Base-by-base conservation (phyloP, 768 basidiomycete genomes). In the Gloeostereum incarnatum region DNA sequence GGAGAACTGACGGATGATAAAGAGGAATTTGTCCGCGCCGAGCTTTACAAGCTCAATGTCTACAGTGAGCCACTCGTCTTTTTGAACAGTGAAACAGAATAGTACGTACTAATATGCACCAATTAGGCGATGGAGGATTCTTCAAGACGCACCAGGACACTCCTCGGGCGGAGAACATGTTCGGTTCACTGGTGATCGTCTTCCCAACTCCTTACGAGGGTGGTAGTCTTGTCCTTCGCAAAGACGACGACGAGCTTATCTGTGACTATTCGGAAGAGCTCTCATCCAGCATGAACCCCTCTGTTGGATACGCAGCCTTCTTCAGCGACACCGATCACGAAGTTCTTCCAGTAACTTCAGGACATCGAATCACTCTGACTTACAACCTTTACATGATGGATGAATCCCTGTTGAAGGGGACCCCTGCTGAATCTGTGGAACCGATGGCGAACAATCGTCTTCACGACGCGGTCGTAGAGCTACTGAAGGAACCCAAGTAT, bases 321-420 rank as follows among this genome's bases (percentile, higher is more conserved):
- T 68, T 56, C 48, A 55, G 59, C 23, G 66, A 69, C 35, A 48
- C 66, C 40, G 59, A 66, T 36, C 64, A 67, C 41, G 66, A 71
- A 39, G 64, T 69, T 31, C 23, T 54, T 13, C 58, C 53, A 2
- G 62, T 69, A 36, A 55, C 31, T 4, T 57, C 58, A 1, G 68
- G 69, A 1, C 48, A 58, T 25, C 60, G 69, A 1, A 54, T 69
- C 23, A 70, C 62, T 1, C 24, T 69, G 38, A 62, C 66, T 1
- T 65, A 60, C 49, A 65, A 68, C 38, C 56, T 66, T 23, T 61
- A 60, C 42, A 14, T 36, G n/a, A n/a, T n/a, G n/a, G n/a, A n/a
- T n/a, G n/a, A n/a, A n/a, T n/a, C n/a, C n/a, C n/a, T n/a, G n/a
- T n/a, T n/a, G n/a, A n/a, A n/a, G n/a, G n/a, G n/a, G n/a, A n/a